Evolutionary conservation across 1,284 basidiomycete species (phyloP), one percentile per base, ranked within the genome.

Genomic region (Neotropicomus parvogracilis): DNA sequence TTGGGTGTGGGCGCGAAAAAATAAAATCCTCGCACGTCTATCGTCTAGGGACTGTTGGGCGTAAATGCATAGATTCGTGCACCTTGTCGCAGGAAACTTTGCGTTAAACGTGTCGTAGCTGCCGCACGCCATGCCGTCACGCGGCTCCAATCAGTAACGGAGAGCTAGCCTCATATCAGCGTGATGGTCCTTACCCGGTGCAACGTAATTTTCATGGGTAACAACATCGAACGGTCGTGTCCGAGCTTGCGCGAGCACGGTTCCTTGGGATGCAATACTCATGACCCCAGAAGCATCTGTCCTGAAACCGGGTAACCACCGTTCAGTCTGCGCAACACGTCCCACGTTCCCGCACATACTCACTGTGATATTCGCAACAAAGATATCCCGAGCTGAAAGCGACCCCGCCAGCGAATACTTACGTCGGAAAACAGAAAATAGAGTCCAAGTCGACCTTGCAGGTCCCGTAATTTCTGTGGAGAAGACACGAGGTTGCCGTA

Each of bases 401-500:
- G 77, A 13, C 92, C 92, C 26, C 79, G 73, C 70, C 78, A 79
- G 12, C 88, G 79, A 47, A 95, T 80, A 62, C 88, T 90, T 56
- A 91, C 87, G 65, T 95, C 93, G 8, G 92, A 85, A 62, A 95
- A 95, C 43, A 93, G 71, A 62, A 95, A 94, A 67, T 88, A 94
- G 29, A 89, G 73, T 8, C 89, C 88, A 55, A 77, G 73, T 31
- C 83, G 80, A 35, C 89, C 89, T 63, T 88, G 81, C 34, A 83
- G 74, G 62, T 93, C 86, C 53, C 85, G 79, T 60, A 92, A 73
- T 45, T 85, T 79, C 37, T 90, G 81, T 2, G 89, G 80, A 1
- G 85, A 85, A 12, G 91, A 83, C 24, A 94, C 89, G 21, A 93
- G 71, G 50, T 85, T 88, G 32, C 93, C 93, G 63, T 94, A 91